Evolutionary conservation across 1,139 yeast genomes (phyloP).

Genomic region (Saccharomyces hybrid): DNA sequence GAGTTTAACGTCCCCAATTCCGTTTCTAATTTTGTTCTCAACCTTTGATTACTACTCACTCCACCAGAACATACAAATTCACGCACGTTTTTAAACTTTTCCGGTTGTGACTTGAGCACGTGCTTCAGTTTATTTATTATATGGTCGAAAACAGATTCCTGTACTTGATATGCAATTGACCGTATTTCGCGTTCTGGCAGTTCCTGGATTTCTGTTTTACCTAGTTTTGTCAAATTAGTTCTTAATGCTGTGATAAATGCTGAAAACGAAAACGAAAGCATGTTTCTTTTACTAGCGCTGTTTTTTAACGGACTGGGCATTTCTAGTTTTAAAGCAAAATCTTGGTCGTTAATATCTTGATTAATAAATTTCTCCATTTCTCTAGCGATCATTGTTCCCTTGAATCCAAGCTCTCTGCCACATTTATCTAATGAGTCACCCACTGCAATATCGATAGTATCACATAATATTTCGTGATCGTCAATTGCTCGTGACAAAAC

Average conservation of each 20-base stretch:
- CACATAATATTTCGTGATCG: constrained; percentile 63
- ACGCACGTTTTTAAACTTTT: constrained; percentile 38
- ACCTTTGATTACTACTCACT: constrained; percentile 66
- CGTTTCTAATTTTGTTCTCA: constrained; percentile 44
- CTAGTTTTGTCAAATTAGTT: constrained; percentile 24
- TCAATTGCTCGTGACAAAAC: constrained; percentile 55
- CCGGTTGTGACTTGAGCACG: constrained; percentile 39
- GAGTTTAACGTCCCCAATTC: constrained; percentile 26
- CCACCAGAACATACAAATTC: constrained; percentile 88
- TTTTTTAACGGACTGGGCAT: constrained; percentile 47
- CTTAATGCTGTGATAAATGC: constrained; percentile 58
- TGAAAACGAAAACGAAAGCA: constrained; percentile 65
- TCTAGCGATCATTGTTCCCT: constrained; percentile 78
- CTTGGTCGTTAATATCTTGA: constrained; percentile 25
- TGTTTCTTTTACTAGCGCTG: constrained; percentile 38
- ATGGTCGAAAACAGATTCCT: constrained; percentile 63
- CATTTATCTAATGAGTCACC: constrained; percentile 94
- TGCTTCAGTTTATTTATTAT: constrained; percentile 54
- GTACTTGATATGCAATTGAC: constrained; percentile 54
- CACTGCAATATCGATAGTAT: constrained; percentile 81
- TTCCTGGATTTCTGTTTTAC: constrained; percentile 7
- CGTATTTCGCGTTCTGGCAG: constrained; percentile 21
- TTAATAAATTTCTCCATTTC: constrained; percentile 60
- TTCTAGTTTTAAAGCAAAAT: constrained; percentile 12
- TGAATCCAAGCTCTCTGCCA: constrained; percentile 73